Base-by-base conservation (phyloP, 495 filamentous ascomycete genomes). In the Hyaloscypha bicolor region DNA sequence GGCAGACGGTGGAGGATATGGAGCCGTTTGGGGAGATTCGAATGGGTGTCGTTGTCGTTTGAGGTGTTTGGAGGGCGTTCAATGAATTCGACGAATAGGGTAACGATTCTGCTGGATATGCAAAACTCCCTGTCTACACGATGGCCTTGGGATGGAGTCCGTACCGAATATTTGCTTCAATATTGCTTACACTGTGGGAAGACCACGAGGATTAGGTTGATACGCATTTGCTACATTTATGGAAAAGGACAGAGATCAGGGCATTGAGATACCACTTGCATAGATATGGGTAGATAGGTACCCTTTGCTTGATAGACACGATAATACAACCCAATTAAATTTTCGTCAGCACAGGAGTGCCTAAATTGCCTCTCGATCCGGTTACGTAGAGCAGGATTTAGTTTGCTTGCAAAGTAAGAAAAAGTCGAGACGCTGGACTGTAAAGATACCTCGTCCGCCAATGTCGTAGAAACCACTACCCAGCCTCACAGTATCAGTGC, bases 1-100 rank as follows among this genome's bases (percentile, higher is more conserved):
- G 76, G 60, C 86, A 88, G 73, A 75, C 8, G 70, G 71, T 30
- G 69, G 66, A 53, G 4, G 61, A 62, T 6, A 19, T 75, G 21
- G 66, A 69, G 25, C 12, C 73, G 32, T 66, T 62, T 35, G 69
- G 63, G 14, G 69, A 64, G 39, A 69, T 73, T 58, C 69, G 60
- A 60, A 68, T 69, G 58, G 71, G 68, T 58, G 52, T 71, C 67
- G 69, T 12, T 63, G 52, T 71, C 67, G 69, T 12, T 63, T 65
- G 45, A 61, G 52, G 58, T 14, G 35, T 45, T 30, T 42, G 31
- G 61, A 32, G 0, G 22, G 12, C 22, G 16, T 53, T 53, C 16
- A 6, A 12, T 2, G 16, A 56, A 25, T 29, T 25, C 6, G 22
- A 6, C 8, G 6, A 16, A 56, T 8, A 56, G 22, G 53, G 53